phyloP scores from a whole-genome alignment of 495 filamentous ascomycete species.

The Neurospora tetrasperma region DNA sequence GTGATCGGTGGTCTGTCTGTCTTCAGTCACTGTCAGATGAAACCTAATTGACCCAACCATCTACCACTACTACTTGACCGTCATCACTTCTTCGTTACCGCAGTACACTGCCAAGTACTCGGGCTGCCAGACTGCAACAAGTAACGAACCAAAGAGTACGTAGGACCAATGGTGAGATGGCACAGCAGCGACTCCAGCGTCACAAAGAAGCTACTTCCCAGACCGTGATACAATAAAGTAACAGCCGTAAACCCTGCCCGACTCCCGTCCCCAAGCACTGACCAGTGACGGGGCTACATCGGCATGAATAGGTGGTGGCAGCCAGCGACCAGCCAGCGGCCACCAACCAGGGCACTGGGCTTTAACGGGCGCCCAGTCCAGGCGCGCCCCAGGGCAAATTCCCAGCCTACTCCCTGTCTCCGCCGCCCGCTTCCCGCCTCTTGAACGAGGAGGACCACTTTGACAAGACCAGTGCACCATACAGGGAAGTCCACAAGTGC shows the following conservation, averaged over 20 bases:
- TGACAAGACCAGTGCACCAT: background rate
- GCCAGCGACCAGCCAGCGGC: background rate
- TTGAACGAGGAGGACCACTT: background rate
- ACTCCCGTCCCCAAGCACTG: background rate
- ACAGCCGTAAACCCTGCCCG: background rate
- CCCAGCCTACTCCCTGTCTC: constrained; percentile 1
- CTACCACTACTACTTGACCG: background rate
- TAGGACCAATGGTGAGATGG: background rate
- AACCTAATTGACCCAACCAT: background rate
- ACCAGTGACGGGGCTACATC: background rate
- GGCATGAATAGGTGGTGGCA: background rate
- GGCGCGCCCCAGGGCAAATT: background rate
- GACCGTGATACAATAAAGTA: background rate
- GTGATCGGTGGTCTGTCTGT: background rate
- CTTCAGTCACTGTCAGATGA: background rate
- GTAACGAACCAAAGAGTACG: background rate
- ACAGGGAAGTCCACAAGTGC: background rate
- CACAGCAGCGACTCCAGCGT: background rate
- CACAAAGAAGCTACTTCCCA: background rate
- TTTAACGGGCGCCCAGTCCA: background rate
- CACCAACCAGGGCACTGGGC: background rate
- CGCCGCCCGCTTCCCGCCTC: background rate
- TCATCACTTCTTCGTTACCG: background rate
- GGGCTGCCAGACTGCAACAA: background rate
- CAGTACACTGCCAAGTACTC: background rate